These are phyloP conservation scores for Mucor velutinosus DNA, from an alignment of 371 early-diverging fungal species.

Conservation along the genomic window DNA sequence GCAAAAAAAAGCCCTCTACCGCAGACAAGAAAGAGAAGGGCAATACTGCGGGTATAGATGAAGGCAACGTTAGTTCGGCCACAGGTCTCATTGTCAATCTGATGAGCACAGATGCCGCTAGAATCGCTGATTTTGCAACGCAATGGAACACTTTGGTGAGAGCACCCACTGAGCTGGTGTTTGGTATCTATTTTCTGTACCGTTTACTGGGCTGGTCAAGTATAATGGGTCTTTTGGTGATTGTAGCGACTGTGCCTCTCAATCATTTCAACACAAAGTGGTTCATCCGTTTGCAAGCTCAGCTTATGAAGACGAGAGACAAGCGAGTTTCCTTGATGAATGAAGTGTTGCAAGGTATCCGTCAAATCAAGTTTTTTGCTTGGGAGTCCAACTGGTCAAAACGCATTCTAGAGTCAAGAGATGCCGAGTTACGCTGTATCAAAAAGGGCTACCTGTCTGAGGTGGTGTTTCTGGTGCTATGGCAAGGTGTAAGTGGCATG, in stretches of 20 bases:
- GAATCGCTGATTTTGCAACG: conserved; percentile 61
- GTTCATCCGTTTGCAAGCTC: conserved; percentile 54
- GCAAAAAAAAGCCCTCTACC: conserved; percentile 14
- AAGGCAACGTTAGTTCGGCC: conserved; percentile 38
- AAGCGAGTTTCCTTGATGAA: conserved; percentile 57
- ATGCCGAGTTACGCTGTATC: conserved; percentile 53
- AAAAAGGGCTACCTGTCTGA: conserved; percentile 29
- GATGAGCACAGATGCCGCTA: conserved; percentile 82
- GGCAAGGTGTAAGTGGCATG: conserved; percentile 34
- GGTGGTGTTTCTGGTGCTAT: conserved; percentile 31
- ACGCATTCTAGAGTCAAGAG: conserved; percentile 48
- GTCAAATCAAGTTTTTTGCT: conserved; percentile 74
- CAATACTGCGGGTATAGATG: neutral
- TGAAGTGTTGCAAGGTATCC: conserved; percentile 67
- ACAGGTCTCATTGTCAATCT: conserved; percentile 83
- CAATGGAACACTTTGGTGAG: conserved; percentile 57
- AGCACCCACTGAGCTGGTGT: conserved; percentile 58
- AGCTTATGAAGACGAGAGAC: conserved; percentile 57
- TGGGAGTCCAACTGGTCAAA: conserved; percentile 55
- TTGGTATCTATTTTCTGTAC: conserved; percentile 68
- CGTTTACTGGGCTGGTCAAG: conserved; percentile 67
- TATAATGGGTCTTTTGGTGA: conserved; percentile 65
- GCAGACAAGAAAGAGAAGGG: conserved; percentile 4
- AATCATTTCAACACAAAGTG: conserved; percentile 57
- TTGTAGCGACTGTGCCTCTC: conserved; percentile 54